Base-by-base conservation (phyloP, 148 eudicot species). In the Rhododendron simsii region DNA sequence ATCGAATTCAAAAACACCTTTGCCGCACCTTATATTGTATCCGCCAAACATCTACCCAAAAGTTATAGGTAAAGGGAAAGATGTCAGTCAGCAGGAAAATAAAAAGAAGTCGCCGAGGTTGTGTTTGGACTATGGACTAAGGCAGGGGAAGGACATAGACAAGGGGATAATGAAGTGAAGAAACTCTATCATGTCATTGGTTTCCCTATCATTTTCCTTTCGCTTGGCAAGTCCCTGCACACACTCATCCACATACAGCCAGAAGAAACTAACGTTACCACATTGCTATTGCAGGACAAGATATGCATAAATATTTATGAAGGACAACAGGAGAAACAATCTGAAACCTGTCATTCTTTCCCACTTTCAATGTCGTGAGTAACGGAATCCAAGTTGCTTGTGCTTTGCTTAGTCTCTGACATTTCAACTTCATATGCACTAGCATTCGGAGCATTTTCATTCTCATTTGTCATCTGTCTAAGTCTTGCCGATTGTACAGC, bases 361-460 rank as follows among this genome's bases (percentile, higher is more conserved):
- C 81, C 80, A 79, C 67, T 86, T 86, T 61, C 76, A 47, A 45
- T 15, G 83, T 59, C 65, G 55, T 84, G 61, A 39, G 28, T 20
- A 55, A 13, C 9, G 50, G 86, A 75, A 84, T 69, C 76, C 67
- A 78, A 85, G 44, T 86, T 47, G 80, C 61, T 73, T 21, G 51
- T 85, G 78, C 81, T 73, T 77, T 84, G 88, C 85, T 91, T 94
- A 81, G 98, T 86, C 87, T 95, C 96, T 71, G 94, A 95, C 98
- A 96, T 96, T 93, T 96, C 98, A 86, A 96, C 92, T 91, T 96
- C 98, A 84, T 87, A 90, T 53, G 89, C 91, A 65, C 88, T 89
- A 35, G 89, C 87, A 82, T 83, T 88, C 2, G 90, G 76, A 82
- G 65, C n/a, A 79, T 88, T 89, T 50, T 88, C 91, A 61, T 87